Conservation (phyloP, 1,139 yeast genomes). For the Scheffersomyces segobiensis region DNA sequence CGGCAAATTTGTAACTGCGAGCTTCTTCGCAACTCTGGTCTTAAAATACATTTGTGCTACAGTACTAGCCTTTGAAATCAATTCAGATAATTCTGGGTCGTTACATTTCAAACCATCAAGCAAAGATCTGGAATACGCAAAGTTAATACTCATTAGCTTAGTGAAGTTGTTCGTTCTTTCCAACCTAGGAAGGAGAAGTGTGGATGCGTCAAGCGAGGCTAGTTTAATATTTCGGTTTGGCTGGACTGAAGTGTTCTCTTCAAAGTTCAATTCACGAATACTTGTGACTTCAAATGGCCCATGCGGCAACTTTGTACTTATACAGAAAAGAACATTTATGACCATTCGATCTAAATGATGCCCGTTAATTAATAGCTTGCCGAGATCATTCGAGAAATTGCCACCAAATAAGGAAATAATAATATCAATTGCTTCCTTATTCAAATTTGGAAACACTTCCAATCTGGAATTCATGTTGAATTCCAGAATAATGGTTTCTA, state of each 20-base stretch:
- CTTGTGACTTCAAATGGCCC: neutral
- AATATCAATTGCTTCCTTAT: neutral
- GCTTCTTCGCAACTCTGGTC: slow-evolving; percentile 9
- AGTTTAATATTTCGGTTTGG: neutral
- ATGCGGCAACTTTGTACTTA: neutral
- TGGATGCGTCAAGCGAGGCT: neutral
- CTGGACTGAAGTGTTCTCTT: neutral
- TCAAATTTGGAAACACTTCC: neutral
- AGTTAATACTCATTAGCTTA: slow-evolving; percentile 16
- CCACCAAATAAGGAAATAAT: neutral
- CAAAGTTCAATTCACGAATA: neutral
- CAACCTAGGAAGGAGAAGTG: neutral
- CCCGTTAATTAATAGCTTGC: neutral
- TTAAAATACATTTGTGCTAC: slow-evolving; percentile 18
- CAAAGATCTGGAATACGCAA: slow-evolving; percentile 15
- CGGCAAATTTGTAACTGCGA: slow-evolving; percentile 1
- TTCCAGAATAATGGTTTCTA: neutral
- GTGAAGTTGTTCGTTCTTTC: slow-evolving; percentile 6
- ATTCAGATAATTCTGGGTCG: slow-evolving; percentile 11
- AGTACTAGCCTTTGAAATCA: slow-evolving; percentile 14
- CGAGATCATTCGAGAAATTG: neutral
- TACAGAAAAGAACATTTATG: neutral
- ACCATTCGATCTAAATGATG: neutral
- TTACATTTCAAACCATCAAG: slow-evolving; percentile 6
- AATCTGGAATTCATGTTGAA: neutral